A percentile compares a stretch with the other conserved stretches of the same genome.
These are phyloP conservation scores for Apiotrichum laibachii DNA, from an alignment of 1,284 basidiomycete genomes.

Conservation along the genomic window DNA sequence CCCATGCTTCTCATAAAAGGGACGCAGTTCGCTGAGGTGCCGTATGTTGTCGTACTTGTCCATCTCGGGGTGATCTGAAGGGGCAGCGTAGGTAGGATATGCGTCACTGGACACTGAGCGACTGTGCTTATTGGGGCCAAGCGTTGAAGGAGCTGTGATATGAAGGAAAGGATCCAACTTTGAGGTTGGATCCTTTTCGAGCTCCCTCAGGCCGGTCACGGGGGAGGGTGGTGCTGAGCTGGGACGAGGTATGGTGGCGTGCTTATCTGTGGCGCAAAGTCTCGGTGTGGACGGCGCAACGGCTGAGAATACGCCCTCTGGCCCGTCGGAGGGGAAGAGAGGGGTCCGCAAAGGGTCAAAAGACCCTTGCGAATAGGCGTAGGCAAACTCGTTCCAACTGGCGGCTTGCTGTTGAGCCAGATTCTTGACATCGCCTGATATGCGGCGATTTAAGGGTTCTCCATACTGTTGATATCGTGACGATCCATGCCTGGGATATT, in stretches of 20 bases:
- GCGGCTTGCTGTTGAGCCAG: neutral
- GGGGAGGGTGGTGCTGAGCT: no score
- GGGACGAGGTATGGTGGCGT: no score
- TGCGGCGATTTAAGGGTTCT: neutral
- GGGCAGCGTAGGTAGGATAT: neutral
- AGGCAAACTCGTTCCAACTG: conserved; percentile 68
- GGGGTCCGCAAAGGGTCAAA: conserved; percentile 79
- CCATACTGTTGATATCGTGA: neutral
- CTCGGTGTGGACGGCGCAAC: neutral
- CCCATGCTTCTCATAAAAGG: conserved; percentile 47
- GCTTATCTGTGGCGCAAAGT: neutral
- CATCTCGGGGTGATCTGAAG: neutral
- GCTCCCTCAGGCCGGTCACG: no score
- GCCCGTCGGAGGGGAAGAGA: conserved; percentile 42
- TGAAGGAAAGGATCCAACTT: no score
- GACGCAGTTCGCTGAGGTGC: neutral
- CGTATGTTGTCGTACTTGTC: neutral
- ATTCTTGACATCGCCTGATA: neutral
- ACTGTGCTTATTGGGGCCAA: neutral
- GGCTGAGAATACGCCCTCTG: neutral
- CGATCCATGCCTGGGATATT: neutral
- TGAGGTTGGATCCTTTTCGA: no score
- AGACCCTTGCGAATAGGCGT: conserved; percentile 68
- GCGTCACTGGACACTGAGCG: neutral
- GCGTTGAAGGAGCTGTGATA: no score